Percentiles rank a stretch among this genome's conserved stretches.
Evolutionary conservation across 78 protist genomes (phyloP).

Genomic region (Dictyostelium capitatum): DNA sequence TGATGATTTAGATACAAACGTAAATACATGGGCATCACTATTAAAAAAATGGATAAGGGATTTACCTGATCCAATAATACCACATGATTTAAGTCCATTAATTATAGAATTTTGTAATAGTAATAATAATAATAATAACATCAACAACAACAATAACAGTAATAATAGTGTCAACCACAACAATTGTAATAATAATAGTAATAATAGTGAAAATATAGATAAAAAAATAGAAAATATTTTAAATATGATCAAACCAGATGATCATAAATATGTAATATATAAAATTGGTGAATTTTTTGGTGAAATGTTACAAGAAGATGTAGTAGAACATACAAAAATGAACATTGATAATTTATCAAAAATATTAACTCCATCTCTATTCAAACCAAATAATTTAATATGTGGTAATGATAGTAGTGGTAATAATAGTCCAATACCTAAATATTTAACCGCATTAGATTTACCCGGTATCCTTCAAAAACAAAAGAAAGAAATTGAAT

Average conservation of each 20-base stretch:
- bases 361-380: constrained; percentile 59
- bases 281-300: constrained; percentile 56
- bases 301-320: constrained; percentile 5
- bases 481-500: constrained; percentile 31
- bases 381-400: background rate
- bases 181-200: background rate
- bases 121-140: background rate
- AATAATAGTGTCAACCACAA: background rate
- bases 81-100: background rate
- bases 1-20: constrained; percentile 20
- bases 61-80: constrained; percentile 49
- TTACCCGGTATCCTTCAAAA: background rate
- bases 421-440: constrained; percentile 9
- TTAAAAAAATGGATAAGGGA: constrained; percentile 76
- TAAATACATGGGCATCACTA: constrained; percentile 69
- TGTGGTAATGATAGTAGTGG: background rate
- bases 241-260: constrained; percentile 7
- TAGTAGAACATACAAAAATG: constrained; percentile 24
- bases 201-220: background rate
- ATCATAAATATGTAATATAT: constrained; percentile 12
- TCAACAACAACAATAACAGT: background rate
- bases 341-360: constrained; percentile 40
- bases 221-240: constrained; percentile 5
- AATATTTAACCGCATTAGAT: background rate
- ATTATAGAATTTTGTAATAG: background rate